Percentiles rank a stretch among this genome's conserved stretches.
phyloP scores from a whole-genome alignment of 2,329 filamentous ascomycete genomes.

The Xylaria sp. region DNA sequence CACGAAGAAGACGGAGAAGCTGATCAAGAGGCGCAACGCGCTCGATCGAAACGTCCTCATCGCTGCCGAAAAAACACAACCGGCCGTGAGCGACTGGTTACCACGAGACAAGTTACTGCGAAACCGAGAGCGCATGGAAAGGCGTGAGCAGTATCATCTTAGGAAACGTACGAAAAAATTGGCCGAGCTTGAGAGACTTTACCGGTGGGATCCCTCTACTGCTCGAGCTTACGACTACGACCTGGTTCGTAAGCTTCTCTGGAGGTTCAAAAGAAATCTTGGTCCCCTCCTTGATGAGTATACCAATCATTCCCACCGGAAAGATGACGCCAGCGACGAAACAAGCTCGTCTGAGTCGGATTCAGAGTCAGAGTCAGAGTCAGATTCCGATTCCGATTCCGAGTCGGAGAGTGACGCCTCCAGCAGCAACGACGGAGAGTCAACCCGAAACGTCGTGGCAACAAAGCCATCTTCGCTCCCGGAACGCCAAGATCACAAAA shows the following conservation, averaged over 20 bases:
- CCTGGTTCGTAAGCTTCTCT: constrained; percentile 36
- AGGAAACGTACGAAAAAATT: constrained; percentile 24
- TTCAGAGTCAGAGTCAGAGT: neutral
- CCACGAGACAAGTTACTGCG: constrained; percentile 35
- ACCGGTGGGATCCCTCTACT: constrained; percentile 31
- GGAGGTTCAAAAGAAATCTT: constrained; percentile 41
- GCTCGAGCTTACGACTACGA: constrained; percentile 37
- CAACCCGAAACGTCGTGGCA: neutral
- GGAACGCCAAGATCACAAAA: neutral
- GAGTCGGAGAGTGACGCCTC: constrained; percentile 1
- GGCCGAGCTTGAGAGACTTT: constrained; percentile 34
- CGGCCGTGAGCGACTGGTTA: constrained; percentile 29
- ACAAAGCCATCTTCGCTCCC: neutral
- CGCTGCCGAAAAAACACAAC: constrained; percentile 27
- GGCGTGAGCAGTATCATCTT: constrained; percentile 37
- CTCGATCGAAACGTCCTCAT: constrained; percentile 39
- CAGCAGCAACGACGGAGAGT: constrained; percentile 8
- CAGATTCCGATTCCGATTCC: neutral
- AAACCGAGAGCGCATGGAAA: constrained; percentile 29
- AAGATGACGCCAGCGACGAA: neutral
- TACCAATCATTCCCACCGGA: neutral
- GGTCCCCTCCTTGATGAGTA: constrained; percentile 35
- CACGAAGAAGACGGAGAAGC: constrained; percentile 30
- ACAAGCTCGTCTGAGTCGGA: constrained; percentile 1
- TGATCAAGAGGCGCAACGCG: constrained; percentile 40